Conservation (phyloP, 2,329 filamentous ascomycete species). For the Trichoderma brevicompactum region DNA sequence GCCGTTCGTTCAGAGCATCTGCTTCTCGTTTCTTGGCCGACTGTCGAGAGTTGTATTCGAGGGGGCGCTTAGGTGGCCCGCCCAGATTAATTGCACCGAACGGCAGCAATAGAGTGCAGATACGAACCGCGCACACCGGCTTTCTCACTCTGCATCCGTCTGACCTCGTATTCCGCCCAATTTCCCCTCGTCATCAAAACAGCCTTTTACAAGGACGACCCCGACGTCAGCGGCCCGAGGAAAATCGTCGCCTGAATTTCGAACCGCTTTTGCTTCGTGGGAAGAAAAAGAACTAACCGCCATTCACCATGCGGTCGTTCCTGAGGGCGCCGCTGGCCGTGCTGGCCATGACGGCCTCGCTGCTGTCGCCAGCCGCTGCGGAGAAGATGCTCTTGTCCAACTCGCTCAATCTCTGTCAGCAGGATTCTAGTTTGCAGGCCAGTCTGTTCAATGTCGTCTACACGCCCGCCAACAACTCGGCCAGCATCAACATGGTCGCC, state of each 20-base stretch:
- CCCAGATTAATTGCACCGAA: constrained; percentile 1
- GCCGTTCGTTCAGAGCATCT: not conserved
- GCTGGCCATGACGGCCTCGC: constrained; percentile 50
- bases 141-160: constrained; percentile 4
- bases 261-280: not conserved
- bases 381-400: constrained; percentile 73
- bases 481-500: constrained; percentile 76
- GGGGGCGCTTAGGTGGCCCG: not conserved
- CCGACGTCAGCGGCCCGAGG: not conserved
- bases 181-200: constrained; percentile 11
- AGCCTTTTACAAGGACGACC: not conserved
- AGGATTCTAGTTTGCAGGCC: constrained; percentile 83
- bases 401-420: constrained; percentile 83
- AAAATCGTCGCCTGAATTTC: not conserved
- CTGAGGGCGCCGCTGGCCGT: constrained; percentile 51
- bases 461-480: constrained; percentile 73
- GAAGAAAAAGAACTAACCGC: not conserved
- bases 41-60: not conserved
- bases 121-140: constrained; percentile 8
- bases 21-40: not conserved
- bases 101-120: constrained; percentile 18
- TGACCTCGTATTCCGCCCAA: constrained; percentile 24
- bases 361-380: constrained; percentile 57
- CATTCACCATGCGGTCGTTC: constrained; percentile 53
- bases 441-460: constrained; percentile 86